Evolutionary conservation across 2,329 filamentous ascomycete genomes (phyloP).

Genomic region (Metarhizium robertsii): DNA sequence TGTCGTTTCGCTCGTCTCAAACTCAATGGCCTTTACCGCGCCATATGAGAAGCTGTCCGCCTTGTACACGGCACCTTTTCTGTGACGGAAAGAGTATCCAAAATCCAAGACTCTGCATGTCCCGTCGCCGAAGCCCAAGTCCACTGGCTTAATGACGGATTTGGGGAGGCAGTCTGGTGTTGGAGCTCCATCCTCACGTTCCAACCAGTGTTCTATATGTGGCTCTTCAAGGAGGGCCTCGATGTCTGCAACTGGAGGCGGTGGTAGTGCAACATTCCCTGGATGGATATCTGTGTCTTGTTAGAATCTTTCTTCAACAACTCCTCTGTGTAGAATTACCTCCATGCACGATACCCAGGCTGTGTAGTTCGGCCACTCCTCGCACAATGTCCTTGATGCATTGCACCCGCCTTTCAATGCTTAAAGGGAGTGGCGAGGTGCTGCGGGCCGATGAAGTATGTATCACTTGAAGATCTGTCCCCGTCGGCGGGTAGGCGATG

Average conservation of each 20-base stretch:
- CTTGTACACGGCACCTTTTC: background rate
- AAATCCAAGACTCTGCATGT: background rate
- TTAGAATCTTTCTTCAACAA: background rate
- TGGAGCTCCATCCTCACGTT: background rate
- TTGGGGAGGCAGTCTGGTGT: background rate
- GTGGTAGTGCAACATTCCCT: background rate
- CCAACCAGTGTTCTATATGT: background rate
- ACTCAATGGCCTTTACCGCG: background rate
- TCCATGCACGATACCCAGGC: background rate
- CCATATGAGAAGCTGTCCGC: background rate
- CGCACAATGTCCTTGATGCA: background rate
- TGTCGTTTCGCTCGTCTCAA: background rate
- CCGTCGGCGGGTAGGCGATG: background rate
- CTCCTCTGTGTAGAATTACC: background rate
- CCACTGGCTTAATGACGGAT: background rate
- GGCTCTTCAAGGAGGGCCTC: background rate
- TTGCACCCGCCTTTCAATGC: background rate
- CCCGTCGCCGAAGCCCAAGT: background rate
- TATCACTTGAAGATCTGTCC: background rate
- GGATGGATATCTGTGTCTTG: background rate
- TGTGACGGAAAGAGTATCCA: background rate
- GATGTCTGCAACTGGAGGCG: background rate
- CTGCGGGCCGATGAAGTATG: background rate
- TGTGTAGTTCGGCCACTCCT: background rate
- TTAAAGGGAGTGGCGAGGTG: background rate